Evolutionary conservation across 2,329 filamentous ascomycete species (phyloP), one percentile per base, ranked within the genome.

Genomic region (Diaporthe caulivora): DNA sequence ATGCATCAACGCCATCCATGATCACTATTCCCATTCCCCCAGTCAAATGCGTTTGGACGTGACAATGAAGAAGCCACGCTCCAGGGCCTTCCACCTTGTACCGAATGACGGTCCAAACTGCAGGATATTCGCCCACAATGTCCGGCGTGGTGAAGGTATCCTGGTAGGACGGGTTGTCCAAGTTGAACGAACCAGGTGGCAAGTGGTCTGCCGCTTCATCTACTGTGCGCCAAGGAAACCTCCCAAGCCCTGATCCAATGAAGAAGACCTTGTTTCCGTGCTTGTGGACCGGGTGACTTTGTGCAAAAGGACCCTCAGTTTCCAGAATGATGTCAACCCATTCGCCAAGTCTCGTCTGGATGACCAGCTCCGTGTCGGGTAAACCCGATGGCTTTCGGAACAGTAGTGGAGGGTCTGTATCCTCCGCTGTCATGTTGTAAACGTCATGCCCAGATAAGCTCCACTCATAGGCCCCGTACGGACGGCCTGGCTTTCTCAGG

Each of bases 281-380:
- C 17, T 58, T 58, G 55, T 58, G 55, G n/a, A 58, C 55, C 24
- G 55, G 55, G 55, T 58, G 55, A 34, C 55, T 58, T 40, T 58
- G 55, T 11, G 55, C 55, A 26, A 58, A 58, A 40, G 55, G 55
- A 24, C 55, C 55, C 55, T 58, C 55, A 11, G 34, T 58, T 40
- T 58, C 55, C 55, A 58, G 24, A 26, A 58, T 58, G 34, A 58
- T 58, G 34, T 58, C 55, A 40, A 58, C 10, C 55, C 55, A 58
- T n/a, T 58, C 55, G 17, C 55, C 55, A 42, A 58, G n/a, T 11
- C 17, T 58, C 34, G 55, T 58, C 55, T 58, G 55, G 34, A 58
- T 40, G 55, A 58, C 24, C 55, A 58, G 55, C 34, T 42, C 55
- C 1, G 31, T 24, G 55, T 42, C 55, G 37, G 55, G 55, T 6